A percentile compares a stretch with the other conserved stretches of the same genome.
phyloP scores from a whole-genome alignment of 805 yeast genomes.

The Debaryomyces prosopidis region DNA sequence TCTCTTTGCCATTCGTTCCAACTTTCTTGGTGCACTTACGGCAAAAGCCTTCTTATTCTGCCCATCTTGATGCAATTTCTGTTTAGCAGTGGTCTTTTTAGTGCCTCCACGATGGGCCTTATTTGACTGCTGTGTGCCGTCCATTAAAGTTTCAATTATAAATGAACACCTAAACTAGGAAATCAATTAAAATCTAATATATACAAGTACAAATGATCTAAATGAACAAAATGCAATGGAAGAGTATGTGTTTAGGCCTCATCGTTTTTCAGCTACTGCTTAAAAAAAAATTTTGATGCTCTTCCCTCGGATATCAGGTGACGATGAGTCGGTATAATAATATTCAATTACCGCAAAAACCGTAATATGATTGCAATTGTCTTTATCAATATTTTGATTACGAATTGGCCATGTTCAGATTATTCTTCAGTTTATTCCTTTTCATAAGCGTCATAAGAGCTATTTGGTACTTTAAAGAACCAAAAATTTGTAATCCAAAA shows the following conservation, averaged over 20 bases:
- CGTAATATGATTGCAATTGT: not conserved
- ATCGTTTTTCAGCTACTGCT: not conserved
- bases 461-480: conserved; percentile 25
- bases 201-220: not conserved
- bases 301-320: conserved; percentile 1
- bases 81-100: conserved; percentile 62
- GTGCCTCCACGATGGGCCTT: conserved; percentile 75
- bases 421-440: not conserved
- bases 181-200: not conserved
- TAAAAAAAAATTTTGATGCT: conserved; percentile 3
- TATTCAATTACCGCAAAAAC: conserved; percentile 6
- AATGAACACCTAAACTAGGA: not conserved
- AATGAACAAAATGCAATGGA: not conserved
- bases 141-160: conserved; percentile 10
- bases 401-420: not conserved
- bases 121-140: conserved; percentile 56
- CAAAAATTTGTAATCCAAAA: conserved; percentile 36
- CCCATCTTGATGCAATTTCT: conserved; percentile 87
- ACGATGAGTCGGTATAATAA: not conserved
- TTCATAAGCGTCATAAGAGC: not conserved
- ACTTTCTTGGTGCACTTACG: conserved; percentile 68
- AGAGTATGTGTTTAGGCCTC: not conserved
- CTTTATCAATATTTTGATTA: not conserved
- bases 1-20: conserved; percentile 81
- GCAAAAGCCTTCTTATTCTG: conserved; percentile 47